Base-by-base conservation (phyloP, 2,329 filamentous ascomycete genomes). In the Sporothrix luriei region DNA sequence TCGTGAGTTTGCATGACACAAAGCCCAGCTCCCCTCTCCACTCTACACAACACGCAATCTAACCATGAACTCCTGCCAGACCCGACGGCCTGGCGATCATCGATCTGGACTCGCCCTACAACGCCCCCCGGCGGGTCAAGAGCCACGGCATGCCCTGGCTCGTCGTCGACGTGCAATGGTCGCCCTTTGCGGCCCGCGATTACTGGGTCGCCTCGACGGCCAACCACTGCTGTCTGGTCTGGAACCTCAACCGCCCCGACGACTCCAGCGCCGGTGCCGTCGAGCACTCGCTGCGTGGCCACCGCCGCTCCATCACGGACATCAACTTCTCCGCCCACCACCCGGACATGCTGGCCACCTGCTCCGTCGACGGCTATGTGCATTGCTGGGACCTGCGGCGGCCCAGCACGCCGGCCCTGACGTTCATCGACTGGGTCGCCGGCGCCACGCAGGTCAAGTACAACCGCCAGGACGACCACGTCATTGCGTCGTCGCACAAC, bases 151-250 rank as follows among this genome's bases (percentile, higher is more conserved):
- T 93, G 55, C 91, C 92, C n/a, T 97, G 94, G 93, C 89, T 97
- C 66, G 94, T 97, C 5, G 93, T 94, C 13, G 94, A 97, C 79
- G 94, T 97, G 40, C 94, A 97, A 79, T 97, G 94, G 94, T 97
- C 93, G 13, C 94, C 94, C 0, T 97, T 97, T 78, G 91, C 94
- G 14, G 88, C 87, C 24, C 88, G 94, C 62, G 92, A 97, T 78
- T 94, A 94, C 76, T 97, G 94, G 94, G 91, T 97, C 21, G 92
- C 93, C 48, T 97, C 93, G 71, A 97, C 94, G 0, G 94, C 93
- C 21, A 97, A 97, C 78, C 94, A 97, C 78, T 93, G 95, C 74
- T 95, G 94, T 24, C 83, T 97, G 66, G 92, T 97, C 24, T 97
- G 93, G 93, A 97, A 97, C 78, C 83, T 97, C 71, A 92, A 91